phyloP scores from a whole-genome alignment of 1,284 basidiomycete genomes.

The Apiotrichum laibachii region DNA sequence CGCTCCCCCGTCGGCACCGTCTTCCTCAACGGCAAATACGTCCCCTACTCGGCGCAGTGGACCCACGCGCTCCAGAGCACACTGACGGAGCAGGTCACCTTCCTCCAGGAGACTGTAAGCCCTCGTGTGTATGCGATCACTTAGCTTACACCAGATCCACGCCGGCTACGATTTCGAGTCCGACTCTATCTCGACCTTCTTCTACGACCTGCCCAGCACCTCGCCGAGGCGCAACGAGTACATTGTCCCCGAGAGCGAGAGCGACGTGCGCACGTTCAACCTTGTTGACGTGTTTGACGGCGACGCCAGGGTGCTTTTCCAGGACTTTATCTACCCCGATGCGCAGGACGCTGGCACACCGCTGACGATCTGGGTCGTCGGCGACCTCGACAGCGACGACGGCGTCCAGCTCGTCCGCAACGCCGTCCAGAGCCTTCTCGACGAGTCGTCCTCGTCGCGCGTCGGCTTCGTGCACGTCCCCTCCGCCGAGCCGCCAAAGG shows the following conservation, averaged over 20 bases:
- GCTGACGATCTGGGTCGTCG: constrained; percentile 66
- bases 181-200: constrained; percentile 68
- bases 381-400: constrained; percentile 68
- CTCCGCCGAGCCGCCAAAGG: not conserved
- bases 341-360: constrained; percentile 34
- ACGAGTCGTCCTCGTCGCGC: constrained; percentile 36
- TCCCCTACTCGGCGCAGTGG: constrained; percentile 63
- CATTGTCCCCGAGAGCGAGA: constrained; percentile 39
- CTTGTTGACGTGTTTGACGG: constrained; percentile 36
- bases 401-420: constrained; percentile 62
- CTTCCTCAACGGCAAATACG: constrained; percentile 86
- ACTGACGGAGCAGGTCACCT: constrained; percentile 61
- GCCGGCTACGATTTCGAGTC: not conserved
- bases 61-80: constrained; percentile 60
- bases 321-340: constrained; percentile 62
- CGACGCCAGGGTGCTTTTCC: constrained; percentile 25
- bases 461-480: constrained; percentile 52
- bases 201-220: constrained; percentile 82
- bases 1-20: constrained; percentile 45
- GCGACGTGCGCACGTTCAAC: constrained; percentile 32
- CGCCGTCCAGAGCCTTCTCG: constrained; percentile 60
- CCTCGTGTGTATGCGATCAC: no score
- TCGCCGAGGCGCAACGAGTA: constrained; percentile 63
- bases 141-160: constrained; percentile 1
- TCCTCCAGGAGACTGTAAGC: constrained; percentile 67